Evolutionary conservation across 345 rosid species (phyloP), one percentile per base, ranked within the genome.

Genomic region (Crucihimalaya himalaica): DNA sequence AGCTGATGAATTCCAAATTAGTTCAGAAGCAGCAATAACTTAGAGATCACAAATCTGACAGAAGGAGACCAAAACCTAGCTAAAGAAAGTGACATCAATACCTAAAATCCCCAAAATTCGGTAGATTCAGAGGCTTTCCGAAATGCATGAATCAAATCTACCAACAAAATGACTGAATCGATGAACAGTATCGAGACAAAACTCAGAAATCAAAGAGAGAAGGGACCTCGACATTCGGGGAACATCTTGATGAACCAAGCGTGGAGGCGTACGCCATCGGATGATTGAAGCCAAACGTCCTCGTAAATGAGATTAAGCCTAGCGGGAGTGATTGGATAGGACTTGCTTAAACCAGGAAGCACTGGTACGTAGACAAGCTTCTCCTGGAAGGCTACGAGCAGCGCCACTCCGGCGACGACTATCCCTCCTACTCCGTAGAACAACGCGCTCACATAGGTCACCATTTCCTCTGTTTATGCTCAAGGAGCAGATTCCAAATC

Each of bases 371-470:
- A 95, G 20, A 95, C 97, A 5, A 95, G 88, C 79, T 80, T 86
- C 89, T 95, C 99, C 70, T 95, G 99, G 71, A 92, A 92, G 13
- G 89, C 98, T 12, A 95, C 96, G 19, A 95, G 95, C 71, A 95
- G 71, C 52, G 96, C 98, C 87, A 95, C 86, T 13, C 97, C 99
- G 3, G 89, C 96, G 58, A 92, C 83, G 77, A 87, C 91, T 75
- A 95, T 70, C 27, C 96, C 99, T 50, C 96, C 98, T 2, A 84
- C 86, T 62, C 98, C 99, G 86, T 95, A 92, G 58, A 95, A 79
- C 70, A 95, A 66, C 65, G 78, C 87, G 78, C 39, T 85, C 63
- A 87, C 81, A 87, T 88, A 95, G 61, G 90, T 82, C 84, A 89
- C 90, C 97, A 92, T 92, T 56, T 40, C 28, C 68, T 32, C 15